Evolutionary conservation across 495 filamentous ascomycete genomes (phyloP).

Genomic region (Podospora pseudopauciseta): DNA sequence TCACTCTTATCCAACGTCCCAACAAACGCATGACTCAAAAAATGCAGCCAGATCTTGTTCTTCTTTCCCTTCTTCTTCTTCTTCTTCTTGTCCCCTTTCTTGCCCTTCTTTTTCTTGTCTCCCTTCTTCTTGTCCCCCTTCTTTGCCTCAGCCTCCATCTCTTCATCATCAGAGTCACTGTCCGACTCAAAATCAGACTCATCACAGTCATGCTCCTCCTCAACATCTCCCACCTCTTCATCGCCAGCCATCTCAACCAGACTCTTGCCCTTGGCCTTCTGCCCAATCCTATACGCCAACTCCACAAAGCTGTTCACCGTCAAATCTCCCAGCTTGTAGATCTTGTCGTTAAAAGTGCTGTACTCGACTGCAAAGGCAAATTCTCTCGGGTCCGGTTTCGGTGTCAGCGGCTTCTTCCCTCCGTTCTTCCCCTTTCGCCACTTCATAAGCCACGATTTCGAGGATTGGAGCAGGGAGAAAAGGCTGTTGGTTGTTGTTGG

Average conservation of each 20-base stretch:
- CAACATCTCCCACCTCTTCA: slow-evolving; percentile 8
- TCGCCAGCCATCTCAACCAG: slow-evolving; percentile 17
- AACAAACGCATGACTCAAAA: slow-evolving; percentile 76
- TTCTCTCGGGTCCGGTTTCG: slow-evolving; percentile 53
- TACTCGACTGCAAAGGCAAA: slow-evolving; percentile 86
- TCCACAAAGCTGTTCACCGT: slow-evolving; percentile 78
- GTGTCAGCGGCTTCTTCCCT: slow-evolving; percentile 48
- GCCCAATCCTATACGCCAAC: slow-evolving; percentile 74
- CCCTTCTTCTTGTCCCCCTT: slow-evolving; percentile 9
- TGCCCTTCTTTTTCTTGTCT: slow-evolving; percentile 4
- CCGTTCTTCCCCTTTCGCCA: slow-evolving; percentile 56
- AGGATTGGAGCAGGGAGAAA: slow-evolving; percentile 3
- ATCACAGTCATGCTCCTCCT: background rate
- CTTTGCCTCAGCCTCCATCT: slow-evolving; percentile 15
- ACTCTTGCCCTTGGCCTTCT: slow-evolving; percentile 31
- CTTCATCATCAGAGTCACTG: slow-evolving; percentile 20
- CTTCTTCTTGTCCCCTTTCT: background rate
- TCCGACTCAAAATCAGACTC: slow-evolving; percentile 12
- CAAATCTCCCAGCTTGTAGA: slow-evolving; percentile 75
- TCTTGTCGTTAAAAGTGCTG: slow-evolving; percentile 67
- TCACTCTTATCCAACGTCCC: slow-evolving; percentile 62
- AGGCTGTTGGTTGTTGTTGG: slow-evolving; percentile 9
- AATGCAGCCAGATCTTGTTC: slow-evolving; percentile 33
- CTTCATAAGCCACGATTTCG: slow-evolving; percentile 29
- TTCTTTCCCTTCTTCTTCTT: background rate